Evolutionary conservation across 495 filamentous ascomycete species (phyloP), one percentile per base, ranked within the genome.

Genomic region (Tetracladium marchalianum): DNA sequence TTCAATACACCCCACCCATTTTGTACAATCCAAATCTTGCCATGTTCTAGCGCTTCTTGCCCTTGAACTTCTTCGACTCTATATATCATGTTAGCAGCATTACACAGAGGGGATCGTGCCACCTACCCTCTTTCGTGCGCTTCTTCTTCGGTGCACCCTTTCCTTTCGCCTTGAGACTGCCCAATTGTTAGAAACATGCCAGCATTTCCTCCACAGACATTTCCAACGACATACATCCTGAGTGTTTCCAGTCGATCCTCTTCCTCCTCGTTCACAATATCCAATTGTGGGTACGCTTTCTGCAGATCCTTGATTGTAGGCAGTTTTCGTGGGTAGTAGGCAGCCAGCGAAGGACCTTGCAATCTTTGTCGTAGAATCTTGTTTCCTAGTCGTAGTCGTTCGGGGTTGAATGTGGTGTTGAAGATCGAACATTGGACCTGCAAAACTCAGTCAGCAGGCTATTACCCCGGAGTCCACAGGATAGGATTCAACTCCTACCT

Each of bases 81-180:
- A 42, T 38, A 31, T 4, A 31, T 9, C 19, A 33, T 11, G 33
- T 55, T 40, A 50, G 41, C 16, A 42, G 22, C n/a, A n/a, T n/a
- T n/a, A n/a, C n/a, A 16, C 27, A 41, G 39, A 15, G 11, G 17
- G 35, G 31, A 15, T 17, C 9, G 13, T 22, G 9, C 13, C 6
- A 62, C 68, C 64, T 75, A 87, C 84, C 77, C 58, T 75, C 70
- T 44, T 73, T 71, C 19, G 69, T 78, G 62, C 70, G 77, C 69
- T 90, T 92, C 78, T 95, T 96, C 74, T 89, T 93, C 15, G 90
- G 89, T 24, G 85, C 73, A 11, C 84, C 85, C 67, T 97, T 97
- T 40, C 90, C 92, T 62, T 85, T 80, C 12, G 70, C 57, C 68
- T 84, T 92, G 56, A 81, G 65, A 52, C 80, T 86, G 55, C 18